Base-by-base conservation (phyloP, 768 basidiomycete genomes). In the Xerocomellus dryophilus region DNA sequence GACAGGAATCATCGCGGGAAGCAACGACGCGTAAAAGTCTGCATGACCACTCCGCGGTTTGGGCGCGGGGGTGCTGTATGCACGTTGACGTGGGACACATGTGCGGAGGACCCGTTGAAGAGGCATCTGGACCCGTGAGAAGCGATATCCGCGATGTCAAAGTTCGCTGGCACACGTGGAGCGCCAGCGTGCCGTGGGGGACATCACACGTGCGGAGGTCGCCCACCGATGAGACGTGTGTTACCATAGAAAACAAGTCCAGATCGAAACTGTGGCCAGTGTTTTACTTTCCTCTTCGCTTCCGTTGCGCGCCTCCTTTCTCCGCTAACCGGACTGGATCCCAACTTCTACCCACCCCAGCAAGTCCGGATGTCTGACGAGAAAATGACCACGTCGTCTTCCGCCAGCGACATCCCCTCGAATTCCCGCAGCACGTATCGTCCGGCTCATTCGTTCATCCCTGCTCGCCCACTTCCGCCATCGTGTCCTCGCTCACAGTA, bases 1-100 rank as follows among this genome's bases (percentile, higher is more conserved):
- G 49, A 93, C 74, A 9, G 90, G 90, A 45, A 91, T 71, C 88
- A 91, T 91, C 31, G 81, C 81, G 25, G 90, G 90, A 36, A 86
- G 70, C 45, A 85, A 77, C 48, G 82, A 78, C 41, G 81, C 74
- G 68, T 93, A 93, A 78, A 86, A 84, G 59, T 77, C 73, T 7
- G 79, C 80, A 67, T 91, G 86, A 11, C 76, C 71, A 29, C 79
- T 82, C 51, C 64, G 62, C 25, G 48, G 57, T 20, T 43, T 54
- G 27, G 61, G 25, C 2, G 51, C n/a, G 46, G 63, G 38, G 9
- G 51, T 32, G 53, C 44, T 50, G 50, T 55, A 58, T n/a, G 52
- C 29, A 32, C 55, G 56, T 14, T 23, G 40, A 11, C 27, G 50
- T 9, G 21, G 49, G 12, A 49, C 38, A 41, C 44, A 43, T 15